These are phyloP conservation scores for Fragosphaeria purpurea DNA, from an alignment of 2,329 filamentous ascomycete species.

Conservation along the genomic window DNA sequence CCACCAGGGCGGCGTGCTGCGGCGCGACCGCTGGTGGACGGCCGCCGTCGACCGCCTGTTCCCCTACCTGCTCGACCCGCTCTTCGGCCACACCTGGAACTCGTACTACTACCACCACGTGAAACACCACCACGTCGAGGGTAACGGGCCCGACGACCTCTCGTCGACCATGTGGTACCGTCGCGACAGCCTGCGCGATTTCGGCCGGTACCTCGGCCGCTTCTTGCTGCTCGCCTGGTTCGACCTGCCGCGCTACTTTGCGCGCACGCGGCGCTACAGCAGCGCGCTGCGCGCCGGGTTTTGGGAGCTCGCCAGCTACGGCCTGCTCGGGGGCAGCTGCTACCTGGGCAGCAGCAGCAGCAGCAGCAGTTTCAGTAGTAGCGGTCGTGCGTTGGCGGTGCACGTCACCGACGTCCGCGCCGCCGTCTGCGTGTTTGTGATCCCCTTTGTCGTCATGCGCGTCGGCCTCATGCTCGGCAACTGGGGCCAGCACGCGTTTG, in stretches of 20 bases:
- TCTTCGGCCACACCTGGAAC: conserved; percentile 80
- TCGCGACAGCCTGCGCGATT: conserved; percentile 55
- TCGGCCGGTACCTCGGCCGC: conserved; percentile 61
- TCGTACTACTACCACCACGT: conserved; percentile 79
- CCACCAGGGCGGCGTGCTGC: conserved; percentile 61
- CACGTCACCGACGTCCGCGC: conserved; percentile 38
- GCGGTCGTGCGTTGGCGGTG: conserved; percentile 20
- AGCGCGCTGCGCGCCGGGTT: conserved; percentile 45
- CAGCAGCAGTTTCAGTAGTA: too few species aligned
- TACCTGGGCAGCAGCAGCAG: too few species aligned
- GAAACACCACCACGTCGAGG: conserved; percentile 74
- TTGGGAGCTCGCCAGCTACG: conserved; percentile 53
- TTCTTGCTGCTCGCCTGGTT: conserved; percentile 68
- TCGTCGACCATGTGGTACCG: conserved; percentile 70
- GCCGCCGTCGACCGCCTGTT: conserved; percentile 51
- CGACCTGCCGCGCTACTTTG: conserved; percentile 65
- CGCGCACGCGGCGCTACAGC: conserved; percentile 46
- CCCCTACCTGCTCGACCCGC: conserved; percentile 63
- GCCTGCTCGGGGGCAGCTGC: conserved; percentile 36
- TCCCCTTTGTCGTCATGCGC: conserved; percentile 57
- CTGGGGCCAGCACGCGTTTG: conserved; percentile 76
- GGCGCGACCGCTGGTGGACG: conserved; percentile 31
- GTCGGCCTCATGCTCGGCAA: conserved; percentile 72
- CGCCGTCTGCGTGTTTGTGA: conserved; percentile 53
- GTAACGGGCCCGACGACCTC: conserved; percentile 66